These are phyloP conservation scores for Leccinum fallax DNA, from an alignment of 1,284 basidiomycete species.

Conservation along the genomic window DNA sequence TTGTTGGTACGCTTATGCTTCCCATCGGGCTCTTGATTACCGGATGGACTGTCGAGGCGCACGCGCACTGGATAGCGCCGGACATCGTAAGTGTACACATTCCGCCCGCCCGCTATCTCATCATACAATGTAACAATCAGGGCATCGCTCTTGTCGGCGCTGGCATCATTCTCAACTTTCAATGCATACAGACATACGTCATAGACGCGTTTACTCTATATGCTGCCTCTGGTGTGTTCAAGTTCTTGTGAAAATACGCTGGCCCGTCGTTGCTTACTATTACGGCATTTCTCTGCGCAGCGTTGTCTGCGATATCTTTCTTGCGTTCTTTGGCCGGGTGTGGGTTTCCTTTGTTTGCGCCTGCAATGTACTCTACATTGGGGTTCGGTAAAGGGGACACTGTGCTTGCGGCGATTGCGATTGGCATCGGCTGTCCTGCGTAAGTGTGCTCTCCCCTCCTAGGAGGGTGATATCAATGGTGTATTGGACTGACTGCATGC, in stretches of 20 bases:
- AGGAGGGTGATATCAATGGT: neutral
- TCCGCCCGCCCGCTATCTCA: neutral
- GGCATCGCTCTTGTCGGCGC: slow-evolving; percentile 53
- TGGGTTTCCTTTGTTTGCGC: slow-evolving; percentile 69
- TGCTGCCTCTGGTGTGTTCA: slow-evolving; percentile 48
- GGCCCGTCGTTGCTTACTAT: neutral
- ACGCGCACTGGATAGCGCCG: slow-evolving; percentile 65
- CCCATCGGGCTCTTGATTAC: slow-evolving; percentile 62
- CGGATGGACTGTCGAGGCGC: slow-evolving; percentile 64
- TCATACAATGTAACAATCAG: slow-evolving; percentile 34
- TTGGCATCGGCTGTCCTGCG: slow-evolving; percentile 66
- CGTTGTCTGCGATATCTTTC: slow-evolving; percentile 59
- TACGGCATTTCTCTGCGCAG: slow-evolving; percentile 32
- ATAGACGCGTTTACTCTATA: slow-evolving; percentile 58
- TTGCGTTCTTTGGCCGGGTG: slow-evolving; percentile 64
- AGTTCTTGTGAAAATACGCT: slow-evolving; percentile 12
- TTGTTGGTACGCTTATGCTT: slow-evolving; percentile 56
- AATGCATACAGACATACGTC: slow-evolving; percentile 53
- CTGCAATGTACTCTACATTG: slow-evolving; percentile 61
- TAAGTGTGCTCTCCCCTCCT: slow-evolving; percentile 36
- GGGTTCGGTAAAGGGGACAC: slow-evolving; percentile 70
- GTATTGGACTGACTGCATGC: neutral
- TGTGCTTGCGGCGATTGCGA: slow-evolving; percentile 55
- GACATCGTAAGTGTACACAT: slow-evolving; percentile 52
- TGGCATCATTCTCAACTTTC: slow-evolving; percentile 48